phyloP scores from a whole-genome alignment of 768 basidiomycete species.

The Naganishia vishniacii region DNA sequence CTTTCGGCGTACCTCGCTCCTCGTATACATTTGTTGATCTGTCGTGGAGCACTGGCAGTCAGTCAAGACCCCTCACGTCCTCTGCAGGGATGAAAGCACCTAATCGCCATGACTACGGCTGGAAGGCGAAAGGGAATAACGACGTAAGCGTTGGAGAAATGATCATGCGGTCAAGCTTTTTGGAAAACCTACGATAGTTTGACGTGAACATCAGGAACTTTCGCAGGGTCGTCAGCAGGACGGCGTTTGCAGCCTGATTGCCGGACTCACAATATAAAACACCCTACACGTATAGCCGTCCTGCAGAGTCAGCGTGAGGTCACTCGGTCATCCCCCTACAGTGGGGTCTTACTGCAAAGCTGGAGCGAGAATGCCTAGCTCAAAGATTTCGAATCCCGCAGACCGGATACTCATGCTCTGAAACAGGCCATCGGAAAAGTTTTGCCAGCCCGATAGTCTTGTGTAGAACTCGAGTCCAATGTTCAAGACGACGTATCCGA shows the following conservation, averaged over 20 bases:
- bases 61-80: conserved; percentile 20
- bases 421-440: conserved; percentile 37
- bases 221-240: too few species aligned
- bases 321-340: too few species aligned
- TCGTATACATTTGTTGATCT: conserved; percentile 47
- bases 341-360: conserved; percentile 38
- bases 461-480: conserved; percentile 35
- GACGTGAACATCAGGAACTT: conserved; percentile 14
- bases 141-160: conserved; percentile 3
- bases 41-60: conserved; percentile 39
- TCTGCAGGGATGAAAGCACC: too few species aligned
- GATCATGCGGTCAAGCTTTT: not conserved
- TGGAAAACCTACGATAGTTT: conserved; percentile 19
- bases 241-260: too few species aligned
- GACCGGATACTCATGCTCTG: conserved; percentile 41
- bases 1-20: conserved; percentile 36
- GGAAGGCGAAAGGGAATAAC: not conserved
- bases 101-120: conserved; percentile 7
- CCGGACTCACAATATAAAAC: not conserved
- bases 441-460: conserved; percentile 29
- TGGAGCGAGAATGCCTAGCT: conserved; percentile 35
- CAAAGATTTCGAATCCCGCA: conserved; percentile 39
- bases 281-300: too few species aligned
- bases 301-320: too few species aligned
- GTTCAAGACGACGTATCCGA: conserved; percentile 39